Conservation (phyloP, 1,284 basidiomycete species). For the Cutaneotrichosporon cavernicola region DNA sequence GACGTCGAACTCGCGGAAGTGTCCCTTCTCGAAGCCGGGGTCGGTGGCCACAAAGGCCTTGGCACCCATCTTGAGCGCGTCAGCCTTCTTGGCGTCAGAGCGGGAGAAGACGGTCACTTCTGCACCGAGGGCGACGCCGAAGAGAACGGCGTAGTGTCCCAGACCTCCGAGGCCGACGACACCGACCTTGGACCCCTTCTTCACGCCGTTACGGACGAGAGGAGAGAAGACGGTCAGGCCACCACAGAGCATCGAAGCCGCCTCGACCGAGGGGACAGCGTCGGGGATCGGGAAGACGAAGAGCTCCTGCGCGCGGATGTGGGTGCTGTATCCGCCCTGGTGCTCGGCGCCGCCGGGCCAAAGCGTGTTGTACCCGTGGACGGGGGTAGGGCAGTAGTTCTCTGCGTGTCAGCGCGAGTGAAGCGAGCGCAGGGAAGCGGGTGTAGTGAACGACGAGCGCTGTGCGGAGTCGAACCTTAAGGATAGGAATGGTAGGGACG, state of each 20-base stretch:
- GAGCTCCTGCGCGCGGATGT: constrained; percentile 64
- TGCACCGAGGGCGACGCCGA: constrained; percentile 62
- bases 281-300: constrained; percentile 72
- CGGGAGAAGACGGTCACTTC: constrained; percentile 69
- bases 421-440: too few relatives aligned
- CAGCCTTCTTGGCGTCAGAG: constrained; percentile 62
- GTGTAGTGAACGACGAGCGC: too few relatives aligned
- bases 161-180: constrained; percentile 66
- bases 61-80: constrained; percentile 65
- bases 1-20: constrained; percentile 59
- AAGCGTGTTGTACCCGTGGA: constrained; percentile 52
- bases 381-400: constrained; percentile 54
- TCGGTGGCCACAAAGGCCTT: constrained; percentile 57
- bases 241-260: constrained; percentile 60
- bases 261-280: constrained; percentile 59
- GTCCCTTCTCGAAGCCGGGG: constrained; percentile 56
- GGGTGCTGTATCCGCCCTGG: constrained; percentile 64
- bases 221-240: constrained; percentile 69
- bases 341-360: constrained; percentile 59
- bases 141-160: constrained; percentile 62
- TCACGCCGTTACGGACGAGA: constrained; percentile 62
- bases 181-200: constrained; percentile 66
- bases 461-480: too few relatives aligned
- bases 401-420: constrained; percentile 31
- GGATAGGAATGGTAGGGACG: too few relatives aligned